Conservation (phyloP, 192 early-diverging fungal genomes). For the Neocallimastix lanati region DNA sequence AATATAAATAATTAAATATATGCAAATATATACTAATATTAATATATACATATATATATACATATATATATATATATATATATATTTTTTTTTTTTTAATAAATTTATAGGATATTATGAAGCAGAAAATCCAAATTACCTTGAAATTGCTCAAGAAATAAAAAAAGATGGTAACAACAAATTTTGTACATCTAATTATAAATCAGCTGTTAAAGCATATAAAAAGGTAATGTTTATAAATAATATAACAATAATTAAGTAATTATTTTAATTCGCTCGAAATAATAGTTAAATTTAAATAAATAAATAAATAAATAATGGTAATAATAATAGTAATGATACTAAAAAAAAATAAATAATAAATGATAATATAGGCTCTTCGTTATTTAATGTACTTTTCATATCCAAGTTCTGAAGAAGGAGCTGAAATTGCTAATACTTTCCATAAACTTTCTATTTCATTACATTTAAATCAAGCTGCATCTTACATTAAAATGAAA, state of each 20-base stretch:
- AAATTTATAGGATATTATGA: conserved; percentile 24
- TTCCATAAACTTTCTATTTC: neutral
- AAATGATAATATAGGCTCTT: neutral
- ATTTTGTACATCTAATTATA: conserved; percentile 47
- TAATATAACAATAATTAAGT: too few species aligned
- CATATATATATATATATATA: too few species aligned
- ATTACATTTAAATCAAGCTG: neutral
- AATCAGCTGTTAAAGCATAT: conserved; percentile 51
- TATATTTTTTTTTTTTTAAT: too few species aligned
- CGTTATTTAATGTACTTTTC: neutral
- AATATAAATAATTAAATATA: too few species aligned
- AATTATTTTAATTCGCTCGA: too few species aligned
- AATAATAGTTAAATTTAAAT: too few species aligned
- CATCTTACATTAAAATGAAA: neutral
- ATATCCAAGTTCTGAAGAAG: neutral
- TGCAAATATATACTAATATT: too few species aligned
- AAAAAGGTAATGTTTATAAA: conserved; percentile 23
- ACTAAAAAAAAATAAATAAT: too few species aligned
- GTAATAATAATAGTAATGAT: too few species aligned
- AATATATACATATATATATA: too few species aligned
- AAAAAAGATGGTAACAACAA: conserved; percentile 63
- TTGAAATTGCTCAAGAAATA: conserved; percentile 37
- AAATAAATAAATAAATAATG: too few species aligned
- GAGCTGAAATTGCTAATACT: neutral
- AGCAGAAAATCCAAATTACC: conserved; percentile 21